Percentiles rank a stretch among this genome's conserved stretches.
These are phyloP conservation scores for Sporothrix brunneoviolacea DNA, from an alignment of 2,329 filamentous ascomycete species.

Conservation along the genomic window DNA sequence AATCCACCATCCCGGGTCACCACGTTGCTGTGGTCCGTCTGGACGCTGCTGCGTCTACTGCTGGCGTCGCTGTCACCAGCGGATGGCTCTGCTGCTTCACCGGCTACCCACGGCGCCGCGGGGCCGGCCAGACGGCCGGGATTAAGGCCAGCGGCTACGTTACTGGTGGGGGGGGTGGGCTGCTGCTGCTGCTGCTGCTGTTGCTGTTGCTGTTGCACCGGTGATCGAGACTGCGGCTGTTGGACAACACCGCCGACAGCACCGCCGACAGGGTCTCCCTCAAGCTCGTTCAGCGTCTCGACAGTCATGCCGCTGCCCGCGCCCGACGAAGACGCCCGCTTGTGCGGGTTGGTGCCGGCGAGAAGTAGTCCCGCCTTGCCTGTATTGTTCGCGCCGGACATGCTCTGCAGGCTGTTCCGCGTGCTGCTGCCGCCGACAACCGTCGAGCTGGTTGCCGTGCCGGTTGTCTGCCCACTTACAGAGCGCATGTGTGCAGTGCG, in stretches of 20 bases:
- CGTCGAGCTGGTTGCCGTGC: constrained; percentile 13
- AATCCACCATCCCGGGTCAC: too few relatives aligned
- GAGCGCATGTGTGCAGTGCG: constrained; percentile 9
- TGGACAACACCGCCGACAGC: too few relatives aligned
- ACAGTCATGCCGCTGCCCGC: constrained; percentile 6
- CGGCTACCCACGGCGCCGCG: too few relatives aligned
- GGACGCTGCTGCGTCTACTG: too few relatives aligned
- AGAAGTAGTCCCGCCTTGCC: background rate
- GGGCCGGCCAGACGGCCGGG: too few relatives aligned
- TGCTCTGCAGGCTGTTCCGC: constrained; percentile 14
- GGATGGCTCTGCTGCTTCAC: too few relatives aligned
- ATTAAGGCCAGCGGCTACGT: background rate
- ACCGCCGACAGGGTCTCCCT: background rate
- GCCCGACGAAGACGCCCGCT: constrained; percentile 9
- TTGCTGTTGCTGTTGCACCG: background rate
- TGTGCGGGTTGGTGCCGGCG: background rate
- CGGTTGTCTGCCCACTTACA: constrained; percentile 7
- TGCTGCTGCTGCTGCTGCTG: background rate
- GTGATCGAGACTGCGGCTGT: too few relatives aligned
- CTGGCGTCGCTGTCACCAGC: too few relatives aligned
- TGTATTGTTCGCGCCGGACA: background rate
- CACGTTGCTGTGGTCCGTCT: too few relatives aligned
- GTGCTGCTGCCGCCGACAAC: constrained; percentile 13
- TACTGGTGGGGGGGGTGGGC: background rate
- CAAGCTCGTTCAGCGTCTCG: background rate